Percentiles rank a stretch among this genome's conserved stretches.
Evolutionary conservation across 768 basidiomycete genomes (phyloP).

Genomic region (Mycena alexandri): DNA sequence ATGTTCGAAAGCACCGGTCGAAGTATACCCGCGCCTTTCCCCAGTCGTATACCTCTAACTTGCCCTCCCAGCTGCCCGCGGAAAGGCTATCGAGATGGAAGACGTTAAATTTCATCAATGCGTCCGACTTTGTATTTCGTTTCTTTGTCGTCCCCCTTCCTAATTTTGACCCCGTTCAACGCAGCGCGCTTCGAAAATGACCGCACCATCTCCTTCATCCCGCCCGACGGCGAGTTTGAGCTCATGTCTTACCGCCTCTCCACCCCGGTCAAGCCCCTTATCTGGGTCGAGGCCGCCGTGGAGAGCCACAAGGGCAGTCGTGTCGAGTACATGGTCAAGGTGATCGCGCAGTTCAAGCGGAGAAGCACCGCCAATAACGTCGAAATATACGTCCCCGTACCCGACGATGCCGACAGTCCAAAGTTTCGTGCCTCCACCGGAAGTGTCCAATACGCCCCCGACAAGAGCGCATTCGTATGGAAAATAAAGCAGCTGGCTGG

Average conservation of each 20-base stretch:
- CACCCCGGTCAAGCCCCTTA: constrained; percentile 95
- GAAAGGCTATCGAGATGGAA: constrained; percentile 99
- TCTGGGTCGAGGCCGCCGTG: constrained; percentile 97
- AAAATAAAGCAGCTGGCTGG: constrained; percentile 99
- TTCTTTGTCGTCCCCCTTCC: too few species aligned
- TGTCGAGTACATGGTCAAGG: constrained; percentile 96
- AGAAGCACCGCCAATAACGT: constrained; percentile 98
- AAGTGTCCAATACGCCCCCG: constrained; percentile 96
- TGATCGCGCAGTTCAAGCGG: constrained; percentile 97
- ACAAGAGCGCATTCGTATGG: constrained; percentile 99
- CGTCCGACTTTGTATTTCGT: constrained; percentile 75
- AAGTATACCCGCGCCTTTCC: constrained; percentile 63
- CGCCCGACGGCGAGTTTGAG: constrained; percentile 98
- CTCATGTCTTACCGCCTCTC: constrained; percentile 98
- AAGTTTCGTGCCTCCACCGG: constrained; percentile 98
- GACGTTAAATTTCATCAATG: constrained; percentile 99
- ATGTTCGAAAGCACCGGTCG: constrained; percentile 99
- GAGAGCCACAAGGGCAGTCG: constrained; percentile 95
- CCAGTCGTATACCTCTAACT: background rate
- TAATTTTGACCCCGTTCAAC: too few species aligned
- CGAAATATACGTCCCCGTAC: constrained; percentile 98
- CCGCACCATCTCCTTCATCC: constrained; percentile 98
- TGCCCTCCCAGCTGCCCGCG: constrained; percentile 76
- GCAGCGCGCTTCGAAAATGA: constrained; percentile 93
- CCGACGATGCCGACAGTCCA: constrained; percentile 97